These are phyloP conservation scores for Leersia perrieri DNA, from an alignment of 176 grass and related monocot species.

Conservation along the genomic window DNA sequence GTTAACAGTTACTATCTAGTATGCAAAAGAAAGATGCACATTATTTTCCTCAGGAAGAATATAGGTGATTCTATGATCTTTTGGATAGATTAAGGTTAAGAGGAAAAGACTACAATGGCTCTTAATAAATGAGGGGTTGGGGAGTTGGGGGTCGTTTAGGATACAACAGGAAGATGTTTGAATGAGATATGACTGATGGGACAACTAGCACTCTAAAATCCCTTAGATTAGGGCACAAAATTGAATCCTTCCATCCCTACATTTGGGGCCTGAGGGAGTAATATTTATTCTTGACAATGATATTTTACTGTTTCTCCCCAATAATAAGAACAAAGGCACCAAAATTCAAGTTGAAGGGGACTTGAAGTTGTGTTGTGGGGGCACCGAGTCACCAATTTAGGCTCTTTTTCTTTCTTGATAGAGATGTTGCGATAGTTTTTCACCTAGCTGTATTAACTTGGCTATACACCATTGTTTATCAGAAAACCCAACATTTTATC, in stretches of 20 bases:
- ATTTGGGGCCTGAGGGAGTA: too few relatives aligned
- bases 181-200: too few relatives aligned
- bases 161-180: too few relatives aligned
- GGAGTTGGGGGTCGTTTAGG: too few relatives aligned
- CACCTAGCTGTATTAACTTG: background rate
- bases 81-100: too few relatives aligned
- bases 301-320: too few relatives aligned
- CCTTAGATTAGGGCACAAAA: too few relatives aligned
- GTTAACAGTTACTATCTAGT: background rate
- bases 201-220: too few relatives aligned
- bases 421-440: background rate
- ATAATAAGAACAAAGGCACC: background rate
- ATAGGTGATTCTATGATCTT: too few relatives aligned
- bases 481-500: background rate
- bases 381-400: background rate
- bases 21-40: background rate
- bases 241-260: too few relatives aligned
- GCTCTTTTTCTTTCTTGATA: background rate
- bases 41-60: background rate
- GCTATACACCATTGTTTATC: background rate
- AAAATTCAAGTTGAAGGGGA: background rate
- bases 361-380: background rate
- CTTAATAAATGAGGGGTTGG: too few relatives aligned
- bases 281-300: background rate
- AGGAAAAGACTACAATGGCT: too few relatives aligned